Evolutionary conservation across 23 red algal genomes (phyloP).

Genomic region (Gracilariopsis chorda): DNA sequence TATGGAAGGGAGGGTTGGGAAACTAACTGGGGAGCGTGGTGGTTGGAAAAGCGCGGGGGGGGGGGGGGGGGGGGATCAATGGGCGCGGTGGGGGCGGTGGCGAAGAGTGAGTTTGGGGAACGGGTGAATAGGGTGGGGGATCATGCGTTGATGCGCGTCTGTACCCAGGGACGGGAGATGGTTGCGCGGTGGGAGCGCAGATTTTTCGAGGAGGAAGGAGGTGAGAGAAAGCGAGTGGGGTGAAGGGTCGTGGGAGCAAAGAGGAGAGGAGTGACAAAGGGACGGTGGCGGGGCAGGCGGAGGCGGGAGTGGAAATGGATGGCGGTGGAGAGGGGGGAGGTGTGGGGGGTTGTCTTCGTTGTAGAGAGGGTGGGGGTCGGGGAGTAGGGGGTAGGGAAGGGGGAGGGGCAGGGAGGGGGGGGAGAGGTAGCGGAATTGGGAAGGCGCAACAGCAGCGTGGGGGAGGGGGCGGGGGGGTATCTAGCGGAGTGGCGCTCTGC

Average conservation of each 20-base stretch:
- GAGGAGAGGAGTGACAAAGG: neutral
- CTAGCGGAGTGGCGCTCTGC: slow-evolving; percentile 30
- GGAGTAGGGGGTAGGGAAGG: neutral
- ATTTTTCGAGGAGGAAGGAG: too few species aligned
- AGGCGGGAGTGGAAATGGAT: neutral
- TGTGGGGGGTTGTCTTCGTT: neutral
- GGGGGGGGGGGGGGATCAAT: neutral
- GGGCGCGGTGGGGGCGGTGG: neutral
- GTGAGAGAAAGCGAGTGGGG: neutral
- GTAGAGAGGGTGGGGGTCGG: neutral
- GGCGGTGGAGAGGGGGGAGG: neutral
- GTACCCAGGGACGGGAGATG: too few species aligned
- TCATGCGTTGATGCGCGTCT: too few species aligned
- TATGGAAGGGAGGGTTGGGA: neutral
- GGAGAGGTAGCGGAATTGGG: neutral
- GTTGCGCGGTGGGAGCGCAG: too few species aligned
- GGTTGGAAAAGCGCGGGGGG: neutral
- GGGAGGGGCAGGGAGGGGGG: neutral
- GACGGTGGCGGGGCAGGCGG: neutral
- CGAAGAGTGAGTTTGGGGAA: neutral
- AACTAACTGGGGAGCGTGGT: neutral
- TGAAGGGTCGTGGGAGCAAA: neutral
- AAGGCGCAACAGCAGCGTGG: neutral
- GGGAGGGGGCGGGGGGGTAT: slow-evolving; percentile 21
- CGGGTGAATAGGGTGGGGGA: too few species aligned